Percentiles rank a stretch among this genome's conserved stretches.
phyloP scores from a whole-genome alignment of 345 rosid genomes.

The Corymbia maculata region DNA sequence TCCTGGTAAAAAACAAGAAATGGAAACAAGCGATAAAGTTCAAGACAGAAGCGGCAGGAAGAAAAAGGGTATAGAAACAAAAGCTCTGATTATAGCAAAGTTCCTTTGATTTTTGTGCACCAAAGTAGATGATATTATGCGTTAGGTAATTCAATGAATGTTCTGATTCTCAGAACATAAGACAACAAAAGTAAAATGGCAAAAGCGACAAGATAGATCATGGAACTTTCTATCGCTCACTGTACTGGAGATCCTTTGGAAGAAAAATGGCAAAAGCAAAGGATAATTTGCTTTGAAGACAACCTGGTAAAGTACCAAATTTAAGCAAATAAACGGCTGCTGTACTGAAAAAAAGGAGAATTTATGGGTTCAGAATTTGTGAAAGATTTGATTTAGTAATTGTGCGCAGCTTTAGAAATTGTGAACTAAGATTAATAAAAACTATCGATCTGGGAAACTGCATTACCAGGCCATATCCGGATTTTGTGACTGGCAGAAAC shows the following conservation, averaged over 20 bases:
- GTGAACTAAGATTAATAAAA: not conserved
- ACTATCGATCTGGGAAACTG: not conserved
- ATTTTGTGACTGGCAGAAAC: slow-evolving; percentile 50
- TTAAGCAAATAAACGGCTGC: not conserved
- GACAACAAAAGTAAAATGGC: not conserved
- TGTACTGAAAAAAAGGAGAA: not conserved
- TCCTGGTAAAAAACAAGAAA: not conserved
- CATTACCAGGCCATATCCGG: slow-evolving; percentile 82
- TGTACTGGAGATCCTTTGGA: not conserved
- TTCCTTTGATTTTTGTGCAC: not conserved
- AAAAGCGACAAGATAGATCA: not conserved
- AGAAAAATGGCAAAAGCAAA: not conserved
- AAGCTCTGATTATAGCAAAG: not conserved
- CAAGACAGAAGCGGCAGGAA: not conserved
- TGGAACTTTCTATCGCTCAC: not conserved
- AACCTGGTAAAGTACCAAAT: not conserved
- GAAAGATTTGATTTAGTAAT: not conserved
- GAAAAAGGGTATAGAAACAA: not conserved
- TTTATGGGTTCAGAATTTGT: not conserved
- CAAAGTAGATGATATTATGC: not conserved
- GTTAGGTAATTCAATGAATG: not conserved
- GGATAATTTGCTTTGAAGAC: not conserved
- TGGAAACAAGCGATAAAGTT: not conserved
- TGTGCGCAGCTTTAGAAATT: not conserved
- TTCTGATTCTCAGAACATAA: not conserved